Percentiles rank a stretch among this genome's conserved stretches.
These are phyloP conservation scores for Chaetomiaceae sp. DNA, from an alignment of 2,329 filamentous ascomycete species.

Conservation along the genomic window DNA sequence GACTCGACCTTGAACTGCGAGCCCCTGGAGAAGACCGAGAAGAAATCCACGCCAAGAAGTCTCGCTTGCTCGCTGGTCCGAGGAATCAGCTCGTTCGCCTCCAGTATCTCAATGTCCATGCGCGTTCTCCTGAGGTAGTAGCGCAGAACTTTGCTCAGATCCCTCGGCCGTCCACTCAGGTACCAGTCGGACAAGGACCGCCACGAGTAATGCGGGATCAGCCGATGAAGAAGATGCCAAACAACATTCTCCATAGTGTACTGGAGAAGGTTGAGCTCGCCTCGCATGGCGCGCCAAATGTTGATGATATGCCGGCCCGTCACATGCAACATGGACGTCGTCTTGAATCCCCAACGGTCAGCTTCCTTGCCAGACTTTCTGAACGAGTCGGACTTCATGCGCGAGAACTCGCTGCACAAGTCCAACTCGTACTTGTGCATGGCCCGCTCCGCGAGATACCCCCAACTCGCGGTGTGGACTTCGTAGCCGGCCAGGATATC, in stretches of 20 bases:
- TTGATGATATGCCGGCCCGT: constrained; percentile 96
- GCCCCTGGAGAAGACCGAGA: constrained; percentile 88
- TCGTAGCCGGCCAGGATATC: constrained; percentile 94
- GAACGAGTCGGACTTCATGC: constrained; percentile 79
- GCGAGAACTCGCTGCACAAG: constrained; percentile 84
- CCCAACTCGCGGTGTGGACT: constrained; percentile 91
- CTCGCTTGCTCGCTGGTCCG: constrained; percentile 93
- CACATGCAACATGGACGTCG: constrained; percentile 86
- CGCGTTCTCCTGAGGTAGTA: constrained; percentile 74
- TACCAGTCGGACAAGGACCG: constrained; percentile 80
- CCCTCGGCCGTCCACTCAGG: constrained; percentile 59
- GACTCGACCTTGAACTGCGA: constrained; percentile 99
- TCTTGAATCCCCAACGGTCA: constrained; percentile 90
- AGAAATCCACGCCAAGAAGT: constrained; percentile 91
- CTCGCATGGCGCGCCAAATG: constrained; percentile 91
- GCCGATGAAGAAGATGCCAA: constrained; percentile 81
- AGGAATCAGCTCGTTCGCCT: constrained; percentile 81
- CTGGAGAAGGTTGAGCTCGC: constrained; percentile 85
- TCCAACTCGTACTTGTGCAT: constrained; percentile 83
- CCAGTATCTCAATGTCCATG: constrained; percentile 84
- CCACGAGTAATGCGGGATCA: constrained; percentile 84
- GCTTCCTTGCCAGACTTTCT: constrained; percentile 80
- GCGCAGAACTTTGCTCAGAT: constrained; percentile 69
- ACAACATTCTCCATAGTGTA: constrained; percentile 96
- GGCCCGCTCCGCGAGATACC: constrained; percentile 88